Conservation (phyloP, 1,284 basidiomycete species). For the Moesziomyces parantarcticus region DNA sequence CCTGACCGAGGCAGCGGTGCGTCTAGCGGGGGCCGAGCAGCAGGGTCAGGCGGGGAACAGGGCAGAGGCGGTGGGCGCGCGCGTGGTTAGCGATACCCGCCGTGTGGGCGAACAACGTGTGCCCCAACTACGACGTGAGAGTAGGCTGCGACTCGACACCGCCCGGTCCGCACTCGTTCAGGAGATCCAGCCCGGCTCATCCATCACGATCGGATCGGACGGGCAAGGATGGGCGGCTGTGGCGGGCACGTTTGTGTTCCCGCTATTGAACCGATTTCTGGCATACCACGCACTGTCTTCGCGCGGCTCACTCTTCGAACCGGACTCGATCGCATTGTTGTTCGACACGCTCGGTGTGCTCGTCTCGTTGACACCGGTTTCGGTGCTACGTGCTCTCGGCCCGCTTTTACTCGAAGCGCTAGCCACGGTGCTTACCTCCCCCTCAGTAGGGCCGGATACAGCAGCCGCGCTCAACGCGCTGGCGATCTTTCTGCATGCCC, state of each 20-base stretch:
- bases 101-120: conserved; percentile 40
- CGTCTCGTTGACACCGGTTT: conserved; percentile 2
- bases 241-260: conserved; percentile 73
- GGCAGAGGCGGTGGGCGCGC: conserved; percentile 12
- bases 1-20: conserved; percentile 83
- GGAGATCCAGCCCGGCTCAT: no score
- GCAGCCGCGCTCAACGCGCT: conserved; percentile 8
- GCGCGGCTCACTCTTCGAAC: conserved; percentile 76
- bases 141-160: conserved; percentile 5
- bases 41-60: neutral
- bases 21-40: conserved; percentile 73
- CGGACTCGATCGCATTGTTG: conserved; percentile 79
- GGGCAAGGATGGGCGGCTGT: conserved; percentile 17
- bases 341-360: conserved; percentile 82
- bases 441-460: neutral
- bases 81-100: conserved; percentile 10
- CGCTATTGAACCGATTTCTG: conserved; percentile 90
- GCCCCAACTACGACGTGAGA: conserved; percentile 21
- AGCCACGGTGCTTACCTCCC: neutral
- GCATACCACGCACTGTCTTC: conserved; percentile 13
- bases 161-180: neutral
- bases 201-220: neutral
- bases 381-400: neutral
- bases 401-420: conserved; percentile 7
- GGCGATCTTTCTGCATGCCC: conserved; percentile 1